Evolutionary conservation across 2,329 filamentous ascomycete genomes (phyloP).

Genomic region (Fonsecaea nubica): DNA sequence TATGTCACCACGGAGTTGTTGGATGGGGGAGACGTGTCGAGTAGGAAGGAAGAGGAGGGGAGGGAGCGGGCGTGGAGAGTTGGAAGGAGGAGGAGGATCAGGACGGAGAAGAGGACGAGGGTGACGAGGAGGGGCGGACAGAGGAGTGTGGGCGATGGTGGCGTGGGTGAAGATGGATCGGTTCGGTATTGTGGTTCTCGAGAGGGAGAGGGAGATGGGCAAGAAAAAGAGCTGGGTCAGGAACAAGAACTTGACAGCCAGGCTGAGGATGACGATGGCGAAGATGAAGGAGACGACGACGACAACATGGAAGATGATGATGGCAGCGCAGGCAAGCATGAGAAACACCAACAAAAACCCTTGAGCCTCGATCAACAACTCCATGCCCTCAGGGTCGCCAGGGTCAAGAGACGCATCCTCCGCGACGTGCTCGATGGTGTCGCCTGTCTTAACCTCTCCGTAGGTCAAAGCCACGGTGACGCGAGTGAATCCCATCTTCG

Average conservation of each 20-base stretch:
- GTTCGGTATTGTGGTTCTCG: not conserved
- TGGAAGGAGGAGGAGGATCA: constrained; percentile 13
- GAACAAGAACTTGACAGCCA: not conserved
- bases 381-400: constrained; percentile 13
- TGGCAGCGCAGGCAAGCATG: not conserved
- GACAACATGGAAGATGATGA: not conserved
- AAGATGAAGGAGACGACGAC: not conserved
- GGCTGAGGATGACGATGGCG: not conserved
- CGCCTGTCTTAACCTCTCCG: not conserved
- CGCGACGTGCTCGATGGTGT: constrained; percentile 17
- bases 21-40: constrained; percentile 50
- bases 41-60: constrained; percentile 42
- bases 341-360: not conserved
- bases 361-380: constrained; percentile 17
- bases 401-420: constrained; percentile 47
- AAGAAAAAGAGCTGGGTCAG: too few relatives aligned
- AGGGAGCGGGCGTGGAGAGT: constrained; percentile 29
- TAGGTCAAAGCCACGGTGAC: not conserved
- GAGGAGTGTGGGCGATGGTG: not conserved
- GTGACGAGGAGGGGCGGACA: not conserved
- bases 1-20: constrained; percentile 48
- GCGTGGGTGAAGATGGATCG: not conserved
- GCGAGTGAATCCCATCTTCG: not conserved
- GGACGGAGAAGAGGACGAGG: too few relatives aligned
- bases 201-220: not conserved